Base-by-base conservation (phyloP, 352 stramenopile species). In the Phytophthora sp. region DNA sequence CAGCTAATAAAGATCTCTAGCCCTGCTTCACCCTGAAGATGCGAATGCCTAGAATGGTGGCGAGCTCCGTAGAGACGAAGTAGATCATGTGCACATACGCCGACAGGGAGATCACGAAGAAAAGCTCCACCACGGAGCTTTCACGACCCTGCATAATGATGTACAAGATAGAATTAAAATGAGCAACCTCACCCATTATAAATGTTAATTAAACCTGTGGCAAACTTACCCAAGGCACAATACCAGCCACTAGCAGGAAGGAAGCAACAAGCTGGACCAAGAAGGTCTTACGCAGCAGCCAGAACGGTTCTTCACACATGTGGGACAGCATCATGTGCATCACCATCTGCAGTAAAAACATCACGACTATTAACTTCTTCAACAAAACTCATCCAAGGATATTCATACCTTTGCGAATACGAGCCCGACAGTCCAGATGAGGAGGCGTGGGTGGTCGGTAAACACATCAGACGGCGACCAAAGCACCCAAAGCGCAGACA, bases 271-370 rank as follows among this genome's bases (percentile, higher is more conserved):
- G 64, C 20, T 89, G 73, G 56, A 90, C 76, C 21, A 80, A 52
- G 35, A 93, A 93, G 9, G 87, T 94, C 77, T 95, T 95, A 62
- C 87, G 83, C 38, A 95, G 63, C 51, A 95, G 63, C 85, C 87
- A 92, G 63, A 89, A 95, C 20, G 87, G 87, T 51, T 95, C 87
- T 58, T 93, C 85, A 36, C 82, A 90, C 82, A 95, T 93, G 69
- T 95, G 87, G 9, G 87, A 83, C 11, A 95, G 80, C 87, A 95
- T 95, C 80, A 95, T 93, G 70, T 93, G 87, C 87, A 95, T 95
- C 54, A 91, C 85, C 85, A 95, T 95, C 87, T 95, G 56, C 36
- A 60, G 45, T 30, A 31, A 47, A 46, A 18, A 13, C 33, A 26
- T 4, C 44, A 26, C 24, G 42, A 0, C 21, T 12, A 57, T 12